phyloP scores from a whole-genome alignment of 208 protist species.

The Porcisia deanei region DNA sequence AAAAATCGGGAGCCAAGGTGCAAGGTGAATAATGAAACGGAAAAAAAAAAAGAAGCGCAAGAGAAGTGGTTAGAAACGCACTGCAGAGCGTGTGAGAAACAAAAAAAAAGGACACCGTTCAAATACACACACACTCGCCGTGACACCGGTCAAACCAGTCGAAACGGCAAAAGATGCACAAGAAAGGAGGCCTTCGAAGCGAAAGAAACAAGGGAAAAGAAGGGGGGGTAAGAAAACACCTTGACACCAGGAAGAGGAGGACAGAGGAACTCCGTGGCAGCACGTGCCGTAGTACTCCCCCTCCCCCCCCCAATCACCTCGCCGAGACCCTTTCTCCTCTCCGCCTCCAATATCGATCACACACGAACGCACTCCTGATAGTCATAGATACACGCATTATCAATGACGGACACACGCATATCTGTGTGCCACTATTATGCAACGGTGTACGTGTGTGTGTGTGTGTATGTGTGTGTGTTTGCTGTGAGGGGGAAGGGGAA shows the following conservation, averaged over 20 bases:
- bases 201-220: too few species aligned
- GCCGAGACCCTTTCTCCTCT: background rate
- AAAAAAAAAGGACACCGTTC: too few species aligned
- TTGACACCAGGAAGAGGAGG: background rate
- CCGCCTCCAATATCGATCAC: background rate
- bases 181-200: too few species aligned
- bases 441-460: background rate
- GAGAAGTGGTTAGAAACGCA: background rate
- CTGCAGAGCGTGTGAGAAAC: background rate
- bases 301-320: background rate
- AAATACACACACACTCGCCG: background rate
- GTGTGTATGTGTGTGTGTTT: background rate
- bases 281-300: background rate
- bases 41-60: background rate
- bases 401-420: background rate
- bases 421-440: background rate
- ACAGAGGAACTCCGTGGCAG: background rate
- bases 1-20: background rate
- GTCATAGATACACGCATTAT: background rate
- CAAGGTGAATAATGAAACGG: background rate
- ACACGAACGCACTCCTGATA: background rate
- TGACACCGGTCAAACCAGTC: background rate
- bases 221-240: background rate
- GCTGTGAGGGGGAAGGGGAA: background rate
- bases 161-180: background rate